phyloP scores from a whole-genome alignment of 208 protist species.

The Acanthamoeba polyphaga region DNA sequence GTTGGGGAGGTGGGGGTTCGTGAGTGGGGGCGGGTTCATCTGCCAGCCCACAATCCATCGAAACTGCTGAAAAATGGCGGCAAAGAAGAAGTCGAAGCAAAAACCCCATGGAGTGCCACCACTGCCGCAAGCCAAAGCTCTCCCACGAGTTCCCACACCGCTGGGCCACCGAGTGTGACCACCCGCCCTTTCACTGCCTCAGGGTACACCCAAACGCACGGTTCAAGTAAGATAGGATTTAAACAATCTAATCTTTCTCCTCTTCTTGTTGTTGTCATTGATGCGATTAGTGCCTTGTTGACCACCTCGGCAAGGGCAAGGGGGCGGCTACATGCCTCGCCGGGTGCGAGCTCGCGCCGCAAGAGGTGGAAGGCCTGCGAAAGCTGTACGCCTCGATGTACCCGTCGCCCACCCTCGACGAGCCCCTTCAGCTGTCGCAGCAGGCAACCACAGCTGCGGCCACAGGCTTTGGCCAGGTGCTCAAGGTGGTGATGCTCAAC shows the following conservation, averaged over 20 bases:
- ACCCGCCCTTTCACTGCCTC: conserved; percentile 14
- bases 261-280: not conserved
- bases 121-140: not conserved
- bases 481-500: conserved; percentile 28
- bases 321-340: not conserved
- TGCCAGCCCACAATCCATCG: too few species aligned
- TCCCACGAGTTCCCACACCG: conserved; percentile 18
- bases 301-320: not conserved
- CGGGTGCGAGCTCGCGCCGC: not conserved
- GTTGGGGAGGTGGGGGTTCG: too few species aligned
- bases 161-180: conserved; percentile 1
- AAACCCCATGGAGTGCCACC: not conserved
- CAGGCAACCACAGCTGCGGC: not conserved
- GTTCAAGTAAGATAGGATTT: too few species aligned
- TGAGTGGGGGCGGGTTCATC: too few species aligned
- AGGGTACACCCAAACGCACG: not conserved
- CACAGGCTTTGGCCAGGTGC: not conserved
- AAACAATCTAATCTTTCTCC: not conserved
- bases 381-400: not conserved
- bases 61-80: too few species aligned
- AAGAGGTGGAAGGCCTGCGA: not conserved
- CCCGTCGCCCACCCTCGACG: not conserved
- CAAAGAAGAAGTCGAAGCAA: too few species aligned
- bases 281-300: not conserved
- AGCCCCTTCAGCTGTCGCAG: not conserved